Base-by-base conservation (phyloP, 2,329 filamentous ascomycete genomes). In the Penicillium oxalicum region DNA sequence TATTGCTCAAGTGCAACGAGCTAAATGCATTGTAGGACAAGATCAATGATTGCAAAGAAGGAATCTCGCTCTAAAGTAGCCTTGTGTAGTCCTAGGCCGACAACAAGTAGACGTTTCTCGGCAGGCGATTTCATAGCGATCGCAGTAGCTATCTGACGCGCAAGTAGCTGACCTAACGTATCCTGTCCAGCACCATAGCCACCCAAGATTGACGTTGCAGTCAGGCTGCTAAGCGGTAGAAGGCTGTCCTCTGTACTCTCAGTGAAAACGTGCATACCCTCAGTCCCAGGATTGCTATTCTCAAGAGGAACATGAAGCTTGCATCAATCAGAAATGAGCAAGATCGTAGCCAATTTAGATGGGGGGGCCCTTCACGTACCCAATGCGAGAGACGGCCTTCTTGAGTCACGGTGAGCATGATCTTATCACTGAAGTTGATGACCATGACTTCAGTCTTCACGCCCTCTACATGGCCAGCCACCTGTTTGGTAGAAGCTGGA, bases 331-430 rank as follows among this genome's bases (percentile, higher is more conserved):
- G 45, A 51, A 28, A 42, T 32, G 18, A 26, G 4, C 4, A 3
- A 34, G 18, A 18, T 2, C 18, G 18, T 48, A 11, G 41, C 36
- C 29, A n/a, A 32, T 27, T 9, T 29, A n/a, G n/a, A 3, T 39
- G 8, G 9, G n/a, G 42, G n/a, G 25, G 41, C 24, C 11, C 7
- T 9, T 25, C 11, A 65, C 73, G 46, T 75, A 96, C 90, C 93
- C 93, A 98, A 77, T 97, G 93, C 18, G 88, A 87, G 40, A 97
- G 73, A 50, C 85, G 81, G 5, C 91, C 91, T 52, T 85, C 81
- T 71, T 97, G 93, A 0, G 87, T 88, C 51, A 97, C 79, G 1
- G 90, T 96, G 54, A 98, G 75, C 60, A 98, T 73, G 60, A 98
- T 89, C 70, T 89, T 95, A 77, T 97, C 93, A 7, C 84, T 78